Evolutionary conservation across 441 rosid genomes (phyloP).

Genomic region (Gossypium davidsonii): DNA sequence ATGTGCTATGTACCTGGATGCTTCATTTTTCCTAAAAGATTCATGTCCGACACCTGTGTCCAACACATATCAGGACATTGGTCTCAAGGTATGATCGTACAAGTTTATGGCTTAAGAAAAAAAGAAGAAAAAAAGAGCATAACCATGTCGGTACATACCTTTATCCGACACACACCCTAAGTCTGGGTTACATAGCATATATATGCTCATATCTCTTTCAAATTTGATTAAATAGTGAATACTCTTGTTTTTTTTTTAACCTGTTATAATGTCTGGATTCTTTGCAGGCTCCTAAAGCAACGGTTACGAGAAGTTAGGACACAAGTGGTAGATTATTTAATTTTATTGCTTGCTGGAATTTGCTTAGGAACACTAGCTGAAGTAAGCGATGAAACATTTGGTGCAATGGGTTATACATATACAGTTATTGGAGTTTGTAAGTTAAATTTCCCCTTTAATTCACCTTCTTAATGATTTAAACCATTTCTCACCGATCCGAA

Average conservation of each 20-base stretch:
- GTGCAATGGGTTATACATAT: conserved; percentile 76
- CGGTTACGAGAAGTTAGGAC: conserved; percentile 77
- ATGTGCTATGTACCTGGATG: not conserved
- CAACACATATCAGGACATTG: not conserved
- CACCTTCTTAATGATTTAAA: not conserved
- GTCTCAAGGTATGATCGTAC: not conserved
- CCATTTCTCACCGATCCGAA: not conserved
- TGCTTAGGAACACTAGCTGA: conserved; percentile 95
- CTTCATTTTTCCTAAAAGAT: not conserved
- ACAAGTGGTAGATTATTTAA: conserved; percentile 80
- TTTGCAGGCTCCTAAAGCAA: conserved; percentile 78
- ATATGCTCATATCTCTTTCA: not conserved
- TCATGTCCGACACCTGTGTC: not conserved
- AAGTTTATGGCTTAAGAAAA: not conserved
- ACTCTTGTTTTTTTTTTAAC: not conserved
- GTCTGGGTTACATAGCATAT: not conserved
- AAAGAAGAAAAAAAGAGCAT: not conserved
- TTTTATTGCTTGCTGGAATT: conserved; percentile 82
- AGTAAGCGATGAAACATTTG: conserved; percentile 91
- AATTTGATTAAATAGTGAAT: not conserved
- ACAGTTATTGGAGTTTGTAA: conserved; percentile 97
- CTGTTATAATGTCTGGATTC: conserved; percentile 4
- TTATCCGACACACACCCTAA: not conserved
- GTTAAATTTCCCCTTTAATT: conserved; percentile 20
- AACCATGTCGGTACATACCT: not conserved